These are phyloP conservation scores for Yarrowia galli DNA, from an alignment of 1,139 yeast species.

Conservation along the genomic window DNA sequence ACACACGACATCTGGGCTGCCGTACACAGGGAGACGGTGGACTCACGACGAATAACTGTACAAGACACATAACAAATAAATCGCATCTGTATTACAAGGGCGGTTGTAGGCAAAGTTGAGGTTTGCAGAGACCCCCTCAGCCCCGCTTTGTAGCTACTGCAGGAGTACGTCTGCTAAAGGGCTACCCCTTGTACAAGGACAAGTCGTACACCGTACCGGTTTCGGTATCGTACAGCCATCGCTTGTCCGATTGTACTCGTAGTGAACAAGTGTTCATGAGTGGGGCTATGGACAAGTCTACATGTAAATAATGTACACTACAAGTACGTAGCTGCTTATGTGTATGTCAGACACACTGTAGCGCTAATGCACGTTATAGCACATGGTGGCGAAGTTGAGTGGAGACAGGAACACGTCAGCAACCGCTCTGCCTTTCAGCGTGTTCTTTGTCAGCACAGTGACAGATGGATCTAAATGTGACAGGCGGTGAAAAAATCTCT, in stretches of 20 bases:
- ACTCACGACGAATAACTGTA: conserved; percentile 8
- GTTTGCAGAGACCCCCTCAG: background rate
- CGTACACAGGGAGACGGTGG: background rate
- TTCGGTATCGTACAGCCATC: too few relatives aligned
- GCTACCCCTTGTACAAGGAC: background rate
- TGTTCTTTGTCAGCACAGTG: background rate
- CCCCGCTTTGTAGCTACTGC: background rate
- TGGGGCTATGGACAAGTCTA: too few relatives aligned
- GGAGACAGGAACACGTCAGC: background rate
- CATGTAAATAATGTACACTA: too few relatives aligned
- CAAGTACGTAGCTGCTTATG: too few relatives aligned
- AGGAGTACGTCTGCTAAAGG: background rate
- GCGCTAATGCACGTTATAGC: conserved; percentile 1
- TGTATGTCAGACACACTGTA: background rate
- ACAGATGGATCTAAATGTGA: conserved; percentile 9
- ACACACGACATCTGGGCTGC: background rate
- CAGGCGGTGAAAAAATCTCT: background rate
- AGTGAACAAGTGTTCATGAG: too few relatives aligned
- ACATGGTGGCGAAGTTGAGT: conserved; percentile 23
- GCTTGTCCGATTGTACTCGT: too few relatives aligned
- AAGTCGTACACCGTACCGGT: background rate
- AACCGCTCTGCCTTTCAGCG: too few relatives aligned
- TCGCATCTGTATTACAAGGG: conserved; percentile 13
- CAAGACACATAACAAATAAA: conserved; percentile 35
- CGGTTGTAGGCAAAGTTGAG: background rate